Percentiles rank a stretch among this genome's conserved stretches.
Evolutionary conservation across 345 rosid species (phyloP).

Genomic region (Moringa oleifera): DNA sequence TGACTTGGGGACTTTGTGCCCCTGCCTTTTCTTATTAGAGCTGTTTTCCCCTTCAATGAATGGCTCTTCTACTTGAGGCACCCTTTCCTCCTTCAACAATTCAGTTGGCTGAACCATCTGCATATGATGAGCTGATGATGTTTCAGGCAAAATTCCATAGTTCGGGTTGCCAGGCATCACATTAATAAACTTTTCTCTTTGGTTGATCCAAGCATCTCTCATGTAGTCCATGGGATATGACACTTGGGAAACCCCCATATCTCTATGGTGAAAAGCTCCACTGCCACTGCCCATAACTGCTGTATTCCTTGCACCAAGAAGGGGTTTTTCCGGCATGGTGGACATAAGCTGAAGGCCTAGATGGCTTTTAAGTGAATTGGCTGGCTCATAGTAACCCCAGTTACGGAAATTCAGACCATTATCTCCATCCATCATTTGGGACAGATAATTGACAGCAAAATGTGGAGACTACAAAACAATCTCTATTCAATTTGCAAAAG

Average conservation of each 20-base stretch:
- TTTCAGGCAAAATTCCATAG: conserved; percentile 50
- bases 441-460: too few relatives aligned
- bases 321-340: conserved; percentile 54
- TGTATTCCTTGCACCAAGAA: conserved; percentile 60
- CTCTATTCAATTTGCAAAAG: too few relatives aligned
- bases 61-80: conserved; percentile 49
- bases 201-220: conserved; percentile 78
- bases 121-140: conserved; percentile 53
- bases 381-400: conserved; percentile 89
- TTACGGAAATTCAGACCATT: conserved; percentile 66
- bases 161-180: conserved; percentile 44
- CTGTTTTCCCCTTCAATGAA: conserved; percentile 36
- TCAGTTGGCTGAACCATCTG: conserved; percentile 56
- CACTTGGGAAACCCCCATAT: too few relatives aligned
- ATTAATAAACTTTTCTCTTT: conserved; percentile 64
- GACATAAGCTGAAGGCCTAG: conserved; percentile 83
- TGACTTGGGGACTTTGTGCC: conserved; percentile 35
- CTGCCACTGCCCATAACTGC: conserved; percentile 45
- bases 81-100: conserved; percentile 41
- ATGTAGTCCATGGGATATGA: conserved; percentile 71
- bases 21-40: conserved; percentile 67
- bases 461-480: too few relatives aligned
- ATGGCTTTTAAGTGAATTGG: conserved; percentile 59
- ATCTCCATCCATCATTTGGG: too few relatives aligned
- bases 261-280: conserved; percentile 45